Percentiles rank a stretch among this genome's conserved stretches.
Conservation (phyloP, 306 rosid genomes). For the Spatholobus suberectus region DNA sequence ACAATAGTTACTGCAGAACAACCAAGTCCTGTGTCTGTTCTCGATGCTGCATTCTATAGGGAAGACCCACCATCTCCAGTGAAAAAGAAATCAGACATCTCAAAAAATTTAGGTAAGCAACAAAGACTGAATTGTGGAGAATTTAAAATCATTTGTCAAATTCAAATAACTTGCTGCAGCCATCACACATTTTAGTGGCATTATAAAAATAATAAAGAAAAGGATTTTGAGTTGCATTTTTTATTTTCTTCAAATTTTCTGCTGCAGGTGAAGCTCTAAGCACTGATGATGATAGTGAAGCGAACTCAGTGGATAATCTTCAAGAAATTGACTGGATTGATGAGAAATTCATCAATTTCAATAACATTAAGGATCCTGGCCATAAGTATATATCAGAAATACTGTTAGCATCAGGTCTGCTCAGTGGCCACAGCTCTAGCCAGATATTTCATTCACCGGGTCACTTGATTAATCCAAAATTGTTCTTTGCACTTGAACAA, state of each 20-base stretch:
- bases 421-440: slow-evolving; percentile 51
- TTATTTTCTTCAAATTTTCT: slow-evolving; percentile 45
- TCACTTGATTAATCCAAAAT: slow-evolving; percentile 56
- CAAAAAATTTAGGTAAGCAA: slow-evolving; percentile 51
- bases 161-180: not conserved
- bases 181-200: slow-evolving; percentile 1
- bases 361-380: slow-evolving; percentile 59
- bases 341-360: slow-evolving; percentile 46
- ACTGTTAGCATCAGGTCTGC: slow-evolving; percentile 69
- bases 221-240: not conserved
- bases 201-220: not conserved
- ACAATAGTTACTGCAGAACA: slow-evolving; percentile 61
- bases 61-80: slow-evolving; percentile 96
- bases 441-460: slow-evolving; percentile 52
- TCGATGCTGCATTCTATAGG: slow-evolving; percentile 79
- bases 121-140: not conserved
- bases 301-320: slow-evolving; percentile 48
- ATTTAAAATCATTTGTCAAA: slow-evolving; percentile 6
- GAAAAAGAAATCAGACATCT: slow-evolving; percentile 68
- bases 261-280: slow-evolving; percentile 58
- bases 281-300: slow-evolving; percentile 51
- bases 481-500: slow-evolving; percentile 77
- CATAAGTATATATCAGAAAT: slow-evolving; percentile 74
- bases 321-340: slow-evolving; percentile 43
- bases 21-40: slow-evolving; percentile 95